Evolutionary conservation across 2,329 filamentous ascomycete genomes (phyloP), one percentile per base, ranked within the genome.

Genomic region (Trichoderma hamatum): DNA sequence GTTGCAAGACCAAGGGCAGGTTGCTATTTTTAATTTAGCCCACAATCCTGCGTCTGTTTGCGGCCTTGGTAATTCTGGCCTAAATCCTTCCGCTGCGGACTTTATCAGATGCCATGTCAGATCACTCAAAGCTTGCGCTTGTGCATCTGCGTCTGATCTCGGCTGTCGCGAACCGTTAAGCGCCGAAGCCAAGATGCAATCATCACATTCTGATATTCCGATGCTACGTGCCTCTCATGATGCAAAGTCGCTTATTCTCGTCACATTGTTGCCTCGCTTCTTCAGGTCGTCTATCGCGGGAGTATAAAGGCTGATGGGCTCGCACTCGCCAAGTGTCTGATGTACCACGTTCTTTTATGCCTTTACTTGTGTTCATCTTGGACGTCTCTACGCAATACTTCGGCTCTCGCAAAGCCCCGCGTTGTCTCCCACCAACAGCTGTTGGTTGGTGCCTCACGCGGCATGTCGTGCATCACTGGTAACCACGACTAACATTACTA

Each of bases 1-100:
- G 28, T 30, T 63, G 62, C 49, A 46, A 58, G 60, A 34, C 64
- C 34, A 21, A 36, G 54, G 1, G 19, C 69, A 14, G n/a, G 51
- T 58, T 62, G 72, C 78, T 80, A 79, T 80, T 80, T 79, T 78
- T 80, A 76, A 75, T 77, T 79, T 76, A 74, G 72, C 71, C 75
- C 76, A 67, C 65, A 72, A 75, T 68, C 32, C 24, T 19, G 16
- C 39, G 10, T 19, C 26, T 54, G 56, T 68, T 7, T 19, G 19
- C 73, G 9, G 49, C 16, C 32, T 54, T 60, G n/a, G 28, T 39
- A 11, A 51, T 68, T 63, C 10, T 28, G 63, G 68, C 60, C 69
- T 69, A 43, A 71, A 73, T 70, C 63, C 34, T 64, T 39, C 52
- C 28, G 21, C 46, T 49, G 46, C 46, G 19, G 21, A 24, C 46